Percentiles rank a stretch among this genome's conserved stretches.
phyloP scores from a whole-genome alignment of 1,284 basidiomycete species.

The Testicularia cyperi region DNA sequence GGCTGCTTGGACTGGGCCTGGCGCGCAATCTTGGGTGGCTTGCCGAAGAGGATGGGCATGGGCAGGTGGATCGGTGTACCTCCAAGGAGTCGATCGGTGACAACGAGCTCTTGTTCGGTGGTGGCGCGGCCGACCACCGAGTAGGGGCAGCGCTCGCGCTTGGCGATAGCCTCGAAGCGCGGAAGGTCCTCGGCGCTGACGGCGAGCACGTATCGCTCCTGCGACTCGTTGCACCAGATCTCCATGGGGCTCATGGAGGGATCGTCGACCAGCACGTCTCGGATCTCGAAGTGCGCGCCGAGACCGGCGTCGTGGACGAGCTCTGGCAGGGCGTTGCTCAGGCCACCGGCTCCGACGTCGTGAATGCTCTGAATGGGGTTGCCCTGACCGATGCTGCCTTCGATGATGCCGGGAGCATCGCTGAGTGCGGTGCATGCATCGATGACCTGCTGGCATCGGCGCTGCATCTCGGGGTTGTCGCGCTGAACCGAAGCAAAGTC shows the following conservation, averaged over 20 bases:
- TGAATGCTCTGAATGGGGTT: conserved; percentile 93
- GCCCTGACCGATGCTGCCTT: conserved; percentile 27
- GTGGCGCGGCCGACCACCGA: conserved; percentile 87
- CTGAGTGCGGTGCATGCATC: conserved; percentile 66
- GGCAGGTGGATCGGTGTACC: conserved; percentile 81
- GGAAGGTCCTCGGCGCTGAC: conserved; percentile 47
- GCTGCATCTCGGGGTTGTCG: conserved; percentile 98
- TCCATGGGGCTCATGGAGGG: conserved; percentile 96
- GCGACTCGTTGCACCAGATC: conserved; percentile 99
- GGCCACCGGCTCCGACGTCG: conserved; percentile 94
- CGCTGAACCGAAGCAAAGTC: conserved; percentile 97
- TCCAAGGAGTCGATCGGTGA: conserved; percentile 81
- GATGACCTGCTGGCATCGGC: conserved; percentile 95
- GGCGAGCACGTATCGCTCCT: conserved; percentile 93
- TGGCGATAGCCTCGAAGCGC: conserved; percentile 75
- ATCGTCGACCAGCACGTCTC: conserved; percentile 89
- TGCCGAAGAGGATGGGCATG: conserved; percentile 96
- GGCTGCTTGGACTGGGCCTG: conserved; percentile 68
- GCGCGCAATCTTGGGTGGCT: conserved; percentile 88
- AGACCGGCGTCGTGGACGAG: conserved; percentile 90
- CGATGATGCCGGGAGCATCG: conserved; percentile 28
- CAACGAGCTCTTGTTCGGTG: conserved; percentile 72
- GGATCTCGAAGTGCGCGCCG: conserved; percentile 90
- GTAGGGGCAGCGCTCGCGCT: conserved; percentile 88
- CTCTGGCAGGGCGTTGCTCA: conserved; percentile 95